Evolutionary conservation across 805 yeast genomes (phyloP).

Genomic region (Cyberlindnera suaveolens): DNA sequence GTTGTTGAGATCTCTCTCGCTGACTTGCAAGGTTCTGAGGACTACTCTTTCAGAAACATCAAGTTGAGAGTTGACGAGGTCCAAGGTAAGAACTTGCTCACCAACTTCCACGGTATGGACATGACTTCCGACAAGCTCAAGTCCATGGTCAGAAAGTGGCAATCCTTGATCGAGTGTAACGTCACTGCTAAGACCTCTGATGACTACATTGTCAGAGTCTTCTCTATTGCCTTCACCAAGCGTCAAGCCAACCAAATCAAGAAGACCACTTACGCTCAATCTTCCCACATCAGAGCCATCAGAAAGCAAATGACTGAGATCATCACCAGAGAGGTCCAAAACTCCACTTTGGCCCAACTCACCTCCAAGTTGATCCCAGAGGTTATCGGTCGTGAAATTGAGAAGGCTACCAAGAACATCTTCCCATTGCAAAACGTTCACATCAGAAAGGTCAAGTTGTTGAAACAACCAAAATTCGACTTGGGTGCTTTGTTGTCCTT

Average conservation of each 20-base stretch:
- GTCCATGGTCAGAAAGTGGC: conserved; percentile 98
- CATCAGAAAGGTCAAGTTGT: conserved; percentile 97
- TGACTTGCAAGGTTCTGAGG: conserved; percentile 98
- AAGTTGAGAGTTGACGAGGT: conserved; percentile 98
- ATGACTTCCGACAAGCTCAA: conserved; percentile 97
- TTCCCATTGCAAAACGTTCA: conserved; percentile 98
- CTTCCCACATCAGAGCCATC: conserved; percentile 76
- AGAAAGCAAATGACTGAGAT: conserved; percentile 96
- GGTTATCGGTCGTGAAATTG: conserved; percentile 97
- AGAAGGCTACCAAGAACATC: conserved; percentile 90
- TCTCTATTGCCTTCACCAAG: conserved; percentile 98
- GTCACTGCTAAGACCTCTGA: conserved; percentile 98
- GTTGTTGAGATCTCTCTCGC: conserved; percentile 93
- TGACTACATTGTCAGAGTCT: conserved; percentile 93
- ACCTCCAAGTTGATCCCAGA: conserved; percentile 97
- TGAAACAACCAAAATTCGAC: conserved; percentile 98
- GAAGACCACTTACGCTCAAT: conserved; percentile 97
- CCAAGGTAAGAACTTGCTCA: conserved; percentile 96
- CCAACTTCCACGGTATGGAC: conserved; percentile 99
- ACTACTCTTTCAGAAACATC: conserved; percentile 96
- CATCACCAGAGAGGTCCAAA: conserved; percentile 93
- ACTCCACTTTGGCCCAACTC: conserved; percentile 93
- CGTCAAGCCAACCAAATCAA: conserved; percentile 94
- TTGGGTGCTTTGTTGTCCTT: conserved; percentile 92
- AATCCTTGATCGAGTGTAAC: conserved; percentile 94